phyloP scores from a whole-genome alignment of 2,329 filamentous ascomycete species.

The Knufia fluminis region DNA sequence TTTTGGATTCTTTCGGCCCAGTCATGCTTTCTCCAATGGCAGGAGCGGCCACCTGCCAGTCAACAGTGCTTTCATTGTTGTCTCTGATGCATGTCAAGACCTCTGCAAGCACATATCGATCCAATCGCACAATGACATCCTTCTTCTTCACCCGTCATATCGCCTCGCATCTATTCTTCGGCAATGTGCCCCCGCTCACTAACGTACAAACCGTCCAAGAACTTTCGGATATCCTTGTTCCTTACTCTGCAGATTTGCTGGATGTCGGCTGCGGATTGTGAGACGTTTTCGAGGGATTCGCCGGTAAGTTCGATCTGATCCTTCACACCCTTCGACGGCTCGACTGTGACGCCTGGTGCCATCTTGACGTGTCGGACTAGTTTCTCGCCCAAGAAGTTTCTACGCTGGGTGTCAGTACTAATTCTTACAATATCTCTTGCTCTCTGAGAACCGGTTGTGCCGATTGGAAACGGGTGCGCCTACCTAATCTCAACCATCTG shows the following conservation, averaged over 20 bases:
- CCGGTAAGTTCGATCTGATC: conserved; percentile 89
- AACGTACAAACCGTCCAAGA: conserved; percentile 99
- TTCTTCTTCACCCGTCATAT: background rate
- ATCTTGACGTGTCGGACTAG: conserved; percentile 87
- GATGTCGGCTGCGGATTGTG: conserved; percentile 96
- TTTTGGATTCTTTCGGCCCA: background rate
- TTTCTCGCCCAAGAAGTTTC: conserved; percentile 99
- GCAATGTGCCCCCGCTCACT: conserved; percentile 96
- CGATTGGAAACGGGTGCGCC: conserved; percentile 25
- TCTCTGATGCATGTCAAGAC: background rate
- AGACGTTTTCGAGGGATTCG: conserved; percentile 95
- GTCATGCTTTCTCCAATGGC: background rate
- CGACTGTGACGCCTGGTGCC: conserved; percentile 81
- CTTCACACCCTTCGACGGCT: conserved; percentile 87
- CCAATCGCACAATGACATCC: background rate
- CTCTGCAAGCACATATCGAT: background rate
- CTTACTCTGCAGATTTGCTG: conserved; percentile 99
- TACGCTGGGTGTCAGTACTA: conserved; percentile 33
- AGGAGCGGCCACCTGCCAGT: background rate
- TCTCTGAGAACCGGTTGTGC: conserved; percentile 23
- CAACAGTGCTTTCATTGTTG: background rate
- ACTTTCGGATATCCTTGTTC: conserved; percentile 99
- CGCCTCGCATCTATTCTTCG: conserved; percentile 40
- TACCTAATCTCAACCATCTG: conserved; percentile 96
- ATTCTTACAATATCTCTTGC: background rate